Percentiles rank a stretch among this genome's conserved stretches.
These are phyloP conservation scores for Malassezia sympodialis DNA, from an alignment of 1,284 basidiomycete species.

Conservation along the genomic window DNA sequence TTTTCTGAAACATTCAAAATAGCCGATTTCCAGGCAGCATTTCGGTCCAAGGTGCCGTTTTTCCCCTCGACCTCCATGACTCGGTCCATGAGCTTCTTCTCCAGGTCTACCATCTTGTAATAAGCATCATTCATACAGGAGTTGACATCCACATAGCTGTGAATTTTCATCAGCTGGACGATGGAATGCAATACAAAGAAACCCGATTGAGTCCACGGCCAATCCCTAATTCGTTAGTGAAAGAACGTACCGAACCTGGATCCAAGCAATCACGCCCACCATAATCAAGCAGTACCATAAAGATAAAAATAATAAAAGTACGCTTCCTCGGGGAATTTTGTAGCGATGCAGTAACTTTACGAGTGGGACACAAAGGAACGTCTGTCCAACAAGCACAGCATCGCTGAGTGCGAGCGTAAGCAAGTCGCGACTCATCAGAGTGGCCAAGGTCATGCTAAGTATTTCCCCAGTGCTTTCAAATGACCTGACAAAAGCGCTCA, in stretches of 20 bases:
- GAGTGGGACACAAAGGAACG: conserved; percentile 69
- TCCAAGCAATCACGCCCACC: conserved; percentile 38
- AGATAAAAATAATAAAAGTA: conserved; percentile 25
- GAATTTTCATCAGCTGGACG: conserved; percentile 88
- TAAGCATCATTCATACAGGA: conserved; percentile 60
- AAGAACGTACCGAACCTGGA: conserved; percentile 21
- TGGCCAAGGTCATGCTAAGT: conserved; percentile 67
- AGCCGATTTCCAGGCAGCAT: neutral
- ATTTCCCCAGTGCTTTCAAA: conserved; percentile 58
- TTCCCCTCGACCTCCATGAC: conserved; percentile 15
- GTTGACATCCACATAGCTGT: conserved; percentile 84
- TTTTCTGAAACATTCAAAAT: neutral
- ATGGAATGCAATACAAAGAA: conserved; percentile 85
- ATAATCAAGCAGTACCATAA: conserved; percentile 34
- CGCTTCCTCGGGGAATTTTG: conserved; percentile 53
- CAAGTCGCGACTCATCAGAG: conserved; percentile 77
- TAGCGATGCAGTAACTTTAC: conserved; percentile 44
- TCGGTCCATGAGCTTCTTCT: conserved; percentile 33
- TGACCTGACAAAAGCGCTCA: conserved; percentile 36
- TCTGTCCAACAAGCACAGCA: conserved; percentile 64
- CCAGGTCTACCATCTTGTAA: conserved; percentile 21
- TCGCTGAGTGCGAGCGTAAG: conserved; percentile 74
- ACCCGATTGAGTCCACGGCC: conserved; percentile 97
- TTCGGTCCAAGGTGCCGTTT: neutral
- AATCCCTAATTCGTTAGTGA: conserved; percentile 55